These are phyloP conservation scores for Podospora pseudoanserina DNA, from an alignment of 495 filamentous ascomycete species.

Conservation along the genomic window DNA sequence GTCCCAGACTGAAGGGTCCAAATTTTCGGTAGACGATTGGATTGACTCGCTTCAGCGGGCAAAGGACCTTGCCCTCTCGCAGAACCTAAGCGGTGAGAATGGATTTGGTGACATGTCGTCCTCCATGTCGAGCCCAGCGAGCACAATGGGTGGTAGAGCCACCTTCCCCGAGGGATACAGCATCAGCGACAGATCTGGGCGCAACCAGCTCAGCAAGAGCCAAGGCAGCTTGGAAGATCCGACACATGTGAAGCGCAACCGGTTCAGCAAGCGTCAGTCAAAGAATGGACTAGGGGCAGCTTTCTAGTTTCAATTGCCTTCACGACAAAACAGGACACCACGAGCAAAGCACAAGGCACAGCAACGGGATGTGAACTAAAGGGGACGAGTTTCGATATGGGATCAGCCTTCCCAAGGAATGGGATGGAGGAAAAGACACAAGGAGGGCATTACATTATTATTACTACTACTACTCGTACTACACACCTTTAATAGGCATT, in stretches of 20 bases:
- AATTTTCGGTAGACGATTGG: conserved; percentile 74
- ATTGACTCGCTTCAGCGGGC: conserved; percentile 78
- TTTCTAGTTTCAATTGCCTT: conserved; percentile 17
- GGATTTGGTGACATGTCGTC: conserved; percentile 69
- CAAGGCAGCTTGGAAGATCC: conserved; percentile 56
- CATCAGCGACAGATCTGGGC: conserved; percentile 47
- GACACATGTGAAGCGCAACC: conserved; percentile 55
- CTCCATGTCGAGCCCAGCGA: conserved; percentile 68
- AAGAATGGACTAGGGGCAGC: conserved; percentile 80
- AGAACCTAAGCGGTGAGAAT: conserved; percentile 62
- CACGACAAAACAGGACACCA: not conserved
- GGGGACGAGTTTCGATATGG: not conserved
- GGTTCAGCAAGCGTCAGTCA: conserved; percentile 85
- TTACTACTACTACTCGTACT: conserved; percentile 15
- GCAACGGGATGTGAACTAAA: not conserved
- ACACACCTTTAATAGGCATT: conserved; percentile 26
- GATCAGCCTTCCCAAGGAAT: not conserved
- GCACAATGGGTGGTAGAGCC: conserved; percentile 58
- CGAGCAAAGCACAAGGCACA: not conserved
- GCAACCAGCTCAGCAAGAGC: conserved; percentile 52
- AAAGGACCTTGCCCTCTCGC: conserved; percentile 72
- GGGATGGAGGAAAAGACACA: not conserved
- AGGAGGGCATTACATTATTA: conserved; percentile 11
- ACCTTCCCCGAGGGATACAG: conserved; percentile 41
- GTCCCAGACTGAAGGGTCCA: conserved; percentile 32